Percentiles rank a stretch among this genome's conserved stretches.
These are phyloP conservation scores for Sindora glabra DNA, from an alignment of 306 rosid species.

Conservation along the genomic window DNA sequence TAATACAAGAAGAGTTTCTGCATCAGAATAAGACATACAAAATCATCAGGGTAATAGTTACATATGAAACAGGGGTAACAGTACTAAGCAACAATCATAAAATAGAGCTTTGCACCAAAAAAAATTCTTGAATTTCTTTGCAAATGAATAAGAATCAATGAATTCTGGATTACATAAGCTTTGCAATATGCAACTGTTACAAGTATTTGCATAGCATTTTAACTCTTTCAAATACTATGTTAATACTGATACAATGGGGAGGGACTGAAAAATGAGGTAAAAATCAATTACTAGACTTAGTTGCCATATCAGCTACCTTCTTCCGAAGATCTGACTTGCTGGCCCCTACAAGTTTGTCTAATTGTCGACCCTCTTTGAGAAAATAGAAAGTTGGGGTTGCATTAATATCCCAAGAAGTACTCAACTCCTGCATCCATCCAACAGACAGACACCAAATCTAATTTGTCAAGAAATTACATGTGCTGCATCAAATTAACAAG, in stretches of 20 bases:
- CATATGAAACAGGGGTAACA: too few species aligned
- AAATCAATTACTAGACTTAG: conserved; percentile 1
- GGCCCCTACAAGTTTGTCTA: conserved; percentile 72
- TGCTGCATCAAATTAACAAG: neutral
- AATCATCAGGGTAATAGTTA: too few species aligned
- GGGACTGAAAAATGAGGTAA: neutral
- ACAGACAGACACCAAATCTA: neutral
- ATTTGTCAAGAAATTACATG: neutral
- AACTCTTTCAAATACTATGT: neutral
- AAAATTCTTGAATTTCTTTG: neutral
- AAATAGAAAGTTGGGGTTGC: conserved; percentile 72
- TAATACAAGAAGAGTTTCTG: too few species aligned
- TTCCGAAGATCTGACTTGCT: conserved; percentile 51
- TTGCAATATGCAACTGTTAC: neutral
- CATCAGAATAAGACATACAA: too few species aligned
- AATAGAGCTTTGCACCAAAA: too few species aligned
- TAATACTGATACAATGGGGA: neutral
- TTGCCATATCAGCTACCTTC: conserved; percentile 32
- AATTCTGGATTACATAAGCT: too few species aligned
- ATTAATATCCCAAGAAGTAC: conserved; percentile 61
- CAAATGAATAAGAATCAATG: too few species aligned
- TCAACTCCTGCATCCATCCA: conserved; percentile 42
- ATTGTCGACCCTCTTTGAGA: conserved; percentile 47
- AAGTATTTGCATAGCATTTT: neutral
- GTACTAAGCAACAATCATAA: too few species aligned